Conservation (phyloP, 768 basidiomycete species). For the Leccinum obscurum region DNA sequence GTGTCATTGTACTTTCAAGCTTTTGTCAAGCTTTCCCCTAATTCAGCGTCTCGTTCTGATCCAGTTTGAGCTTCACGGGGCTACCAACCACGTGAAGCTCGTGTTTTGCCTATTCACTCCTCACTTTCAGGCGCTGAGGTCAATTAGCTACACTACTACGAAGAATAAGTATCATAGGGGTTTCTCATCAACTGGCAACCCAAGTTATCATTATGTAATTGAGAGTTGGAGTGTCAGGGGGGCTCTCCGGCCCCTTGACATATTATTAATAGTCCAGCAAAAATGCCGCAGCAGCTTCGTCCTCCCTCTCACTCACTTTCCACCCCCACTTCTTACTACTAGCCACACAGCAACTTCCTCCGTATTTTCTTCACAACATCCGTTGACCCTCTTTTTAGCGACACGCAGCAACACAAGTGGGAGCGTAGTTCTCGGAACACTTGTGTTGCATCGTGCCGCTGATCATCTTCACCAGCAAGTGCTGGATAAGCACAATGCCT, state of each 20-base stretch:
- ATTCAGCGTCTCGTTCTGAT: too few species aligned
- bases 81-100: too few species aligned
- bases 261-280: slow-evolving; percentile 22
- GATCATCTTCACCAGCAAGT: neutral
- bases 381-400: neutral
- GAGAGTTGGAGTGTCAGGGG: neutral
- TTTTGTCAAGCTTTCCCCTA: too few species aligned
- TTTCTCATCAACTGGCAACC: too few species aligned
- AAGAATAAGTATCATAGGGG: too few species aligned
- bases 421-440: slow-evolving; percentile 51
- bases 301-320: neutral
- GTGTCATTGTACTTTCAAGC: too few species aligned
- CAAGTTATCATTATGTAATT: neutral
- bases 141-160: too few species aligned
- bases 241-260: slow-evolving; percentile 10
- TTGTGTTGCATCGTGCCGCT: slow-evolving; percentile 29
- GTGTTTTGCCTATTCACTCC: too few species aligned
- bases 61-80: too few species aligned
- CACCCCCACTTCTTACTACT: neutral
- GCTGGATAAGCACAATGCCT: neutral
- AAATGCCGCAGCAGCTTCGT: slow-evolving; percentile 39
- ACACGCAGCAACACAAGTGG: slow-evolving; percentile 34
- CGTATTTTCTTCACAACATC: neutral
- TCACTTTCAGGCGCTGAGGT: too few species aligned
- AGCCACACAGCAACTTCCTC: neutral